phyloP scores from a whole-genome alignment of 176 grass and related monocot species.

The Leersia perrieri region DNA sequence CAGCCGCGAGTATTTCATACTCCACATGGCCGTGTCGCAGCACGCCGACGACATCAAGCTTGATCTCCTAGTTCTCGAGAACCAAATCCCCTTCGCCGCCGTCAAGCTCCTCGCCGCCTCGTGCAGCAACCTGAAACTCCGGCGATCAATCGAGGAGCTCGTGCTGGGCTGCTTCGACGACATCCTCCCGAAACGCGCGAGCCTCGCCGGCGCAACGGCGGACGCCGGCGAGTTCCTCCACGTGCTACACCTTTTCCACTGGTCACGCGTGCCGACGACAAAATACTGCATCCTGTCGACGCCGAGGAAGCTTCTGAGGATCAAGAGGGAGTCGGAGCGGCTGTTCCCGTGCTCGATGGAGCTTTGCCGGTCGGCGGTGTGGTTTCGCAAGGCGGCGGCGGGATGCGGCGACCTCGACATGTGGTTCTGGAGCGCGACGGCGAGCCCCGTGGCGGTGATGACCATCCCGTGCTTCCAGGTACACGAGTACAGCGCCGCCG shows the following conservation, averaged over 20 bases:
- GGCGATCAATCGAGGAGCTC: slow-evolving; percentile 21
- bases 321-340: slow-evolving; percentile 41
- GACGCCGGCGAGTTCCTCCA: slow-evolving; percentile 24
- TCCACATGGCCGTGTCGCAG: slow-evolving; percentile 39
- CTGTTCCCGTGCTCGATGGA: slow-evolving; percentile 43
- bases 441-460: slow-evolving; percentile 38
- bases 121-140: slow-evolving; percentile 25
- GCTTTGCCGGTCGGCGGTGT: slow-evolving; percentile 33
- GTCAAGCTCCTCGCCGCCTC: slow-evolving; percentile 40
- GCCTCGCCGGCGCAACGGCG: not conserved
- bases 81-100: slow-evolving; percentile 48
- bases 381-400: slow-evolving; percentile 18
- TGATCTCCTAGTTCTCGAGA: slow-evolving; percentile 52
- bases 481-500: slow-evolving; percentile 30
- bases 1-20: slow-evolving; percentile 39
- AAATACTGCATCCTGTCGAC: slow-evolving; percentile 39
- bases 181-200: slow-evolving; percentile 14
- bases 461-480: slow-evolving; percentile 37
- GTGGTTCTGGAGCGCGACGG: slow-evolving; percentile 26
- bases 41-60: slow-evolving; percentile 50
- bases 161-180: slow-evolving; percentile 52
- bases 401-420: slow-evolving; percentile 35
- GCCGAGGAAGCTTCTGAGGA: slow-evolving; percentile 17
- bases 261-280: slow-evolving; percentile 33
- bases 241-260: slow-evolving; percentile 54